These are phyloP conservation scores for Cutaneotrichosporon sp. DNA, from an alignment of 1,284 basidiomycete species.

Conservation along the genomic window DNA sequence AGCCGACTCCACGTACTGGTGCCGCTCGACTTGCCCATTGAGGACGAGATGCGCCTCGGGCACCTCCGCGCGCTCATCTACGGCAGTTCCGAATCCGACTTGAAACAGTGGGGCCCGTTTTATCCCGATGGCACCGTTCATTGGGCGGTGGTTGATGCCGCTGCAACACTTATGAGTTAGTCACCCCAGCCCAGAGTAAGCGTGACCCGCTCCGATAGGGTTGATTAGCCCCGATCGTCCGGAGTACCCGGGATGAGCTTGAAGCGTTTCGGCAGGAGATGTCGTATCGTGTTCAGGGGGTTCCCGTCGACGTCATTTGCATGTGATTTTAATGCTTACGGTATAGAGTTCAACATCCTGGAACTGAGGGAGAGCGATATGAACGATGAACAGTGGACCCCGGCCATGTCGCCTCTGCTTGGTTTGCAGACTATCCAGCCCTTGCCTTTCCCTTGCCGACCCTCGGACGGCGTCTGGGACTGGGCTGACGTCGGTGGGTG, in stretches of 20 bases:
- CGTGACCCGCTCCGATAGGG: too few relatives aligned
- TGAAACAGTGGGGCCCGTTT: slow-evolving; percentile 32
- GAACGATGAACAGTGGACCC: too few relatives aligned
- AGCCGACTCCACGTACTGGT: slow-evolving; percentile 28
- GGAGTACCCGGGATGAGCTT: too few relatives aligned
- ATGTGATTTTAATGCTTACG: too few relatives aligned
- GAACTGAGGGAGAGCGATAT: too few relatives aligned
- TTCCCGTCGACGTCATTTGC: too few relatives aligned
- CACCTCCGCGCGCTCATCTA: slow-evolving; percentile 36
- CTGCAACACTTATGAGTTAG: slow-evolving; percentile 43
- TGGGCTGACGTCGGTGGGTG: slow-evolving; percentile 38
- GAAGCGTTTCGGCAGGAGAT: too few relatives aligned
- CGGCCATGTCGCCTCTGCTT: too few relatives aligned
- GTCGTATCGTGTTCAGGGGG: too few relatives aligned
- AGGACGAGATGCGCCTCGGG: slow-evolving; percentile 19
- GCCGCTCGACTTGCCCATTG: slow-evolving; percentile 23
- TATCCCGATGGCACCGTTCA: slow-evolving; percentile 34
- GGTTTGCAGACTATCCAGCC: too few relatives aligned
- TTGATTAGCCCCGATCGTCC: too few relatives aligned
- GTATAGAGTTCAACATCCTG: slow-evolving; percentile 37
- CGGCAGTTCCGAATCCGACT: background rate
- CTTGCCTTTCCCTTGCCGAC: slow-evolving; percentile 15
- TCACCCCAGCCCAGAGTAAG: too few relatives aligned
- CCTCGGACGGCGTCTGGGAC: slow-evolving; percentile 33
- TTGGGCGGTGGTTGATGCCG: slow-evolving; percentile 38